Evolutionary conservation across 1,284 basidiomycete genomes (phyloP).

Genomic region (Neonothopanus nambi): DNA sequence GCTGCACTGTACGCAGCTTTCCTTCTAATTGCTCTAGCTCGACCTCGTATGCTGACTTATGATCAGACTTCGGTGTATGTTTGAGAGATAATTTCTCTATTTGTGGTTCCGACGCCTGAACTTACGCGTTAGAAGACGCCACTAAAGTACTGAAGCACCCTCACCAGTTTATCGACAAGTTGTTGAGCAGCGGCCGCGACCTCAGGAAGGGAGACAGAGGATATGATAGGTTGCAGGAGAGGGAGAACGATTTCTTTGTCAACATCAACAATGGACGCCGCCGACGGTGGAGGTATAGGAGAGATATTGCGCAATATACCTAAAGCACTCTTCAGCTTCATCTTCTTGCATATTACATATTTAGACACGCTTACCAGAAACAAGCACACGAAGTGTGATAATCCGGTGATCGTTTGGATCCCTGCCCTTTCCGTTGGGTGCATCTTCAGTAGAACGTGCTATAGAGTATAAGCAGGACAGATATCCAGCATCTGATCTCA

Average conservation of each 20-base stretch:
- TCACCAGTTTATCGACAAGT: constrained; percentile 56
- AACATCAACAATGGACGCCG: constrained; percentile 64
- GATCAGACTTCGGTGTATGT: constrained; percentile 66
- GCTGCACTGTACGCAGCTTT: constrained; percentile 70
- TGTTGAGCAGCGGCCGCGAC: constrained; percentile 52
- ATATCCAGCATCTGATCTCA: constrained; percentile 64
- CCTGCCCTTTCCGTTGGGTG: constrained; percentile 38
- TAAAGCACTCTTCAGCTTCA: constrained; percentile 25
- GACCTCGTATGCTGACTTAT: constrained; percentile 66
- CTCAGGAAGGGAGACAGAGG: constrained; percentile 60
- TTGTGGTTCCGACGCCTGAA: constrained; percentile 46
- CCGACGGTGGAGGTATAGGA: constrained; percentile 67
- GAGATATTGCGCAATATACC: constrained; percentile 78
- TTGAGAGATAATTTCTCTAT: constrained; percentile 62
- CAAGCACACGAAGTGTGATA: constrained; percentile 66
- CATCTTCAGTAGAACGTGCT: constrained; percentile 38
- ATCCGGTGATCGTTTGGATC: constrained; percentile 47
- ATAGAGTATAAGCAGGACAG: constrained; percentile 74
- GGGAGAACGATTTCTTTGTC: constrained; percentile 76
- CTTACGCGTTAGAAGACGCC: neutral
- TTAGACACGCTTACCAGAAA: constrained; percentile 53
- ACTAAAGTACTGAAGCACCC: constrained; percentile 17
- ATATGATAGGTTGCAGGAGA: constrained; percentile 67
- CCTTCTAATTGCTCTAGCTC: constrained; percentile 78
- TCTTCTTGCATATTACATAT: neutral